Percentiles rank a stretch among this genome's conserved stretches.
Conservation (phyloP, 2,329 filamentous ascomycete species). For the Rhynchosporium secalis region DNA sequence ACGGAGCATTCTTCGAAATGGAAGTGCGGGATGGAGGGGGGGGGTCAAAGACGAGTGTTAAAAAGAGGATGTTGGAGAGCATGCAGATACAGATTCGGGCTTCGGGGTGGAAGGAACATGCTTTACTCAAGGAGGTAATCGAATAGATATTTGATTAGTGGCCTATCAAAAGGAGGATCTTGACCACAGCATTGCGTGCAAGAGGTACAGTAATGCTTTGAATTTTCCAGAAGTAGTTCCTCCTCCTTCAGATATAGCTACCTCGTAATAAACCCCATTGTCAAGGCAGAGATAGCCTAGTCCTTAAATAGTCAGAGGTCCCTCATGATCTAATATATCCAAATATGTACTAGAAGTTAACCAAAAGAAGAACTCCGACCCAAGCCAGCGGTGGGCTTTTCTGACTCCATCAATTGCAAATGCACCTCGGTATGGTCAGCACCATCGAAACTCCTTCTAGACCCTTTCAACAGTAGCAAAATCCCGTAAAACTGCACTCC, state of each 20-base stretch:
- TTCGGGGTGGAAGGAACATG: slow-evolving; percentile 36
- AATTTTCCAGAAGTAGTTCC: not conserved
- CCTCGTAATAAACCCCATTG: not conserved
- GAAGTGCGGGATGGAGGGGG: slow-evolving; percentile 56
- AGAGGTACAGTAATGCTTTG: not conserved
- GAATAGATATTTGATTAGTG: not conserved
- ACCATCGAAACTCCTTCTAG: too few species aligned
- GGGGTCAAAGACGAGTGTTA: slow-evolving; percentile 46
- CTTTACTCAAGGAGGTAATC: slow-evolving; percentile 31
- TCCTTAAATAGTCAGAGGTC: not conserved
- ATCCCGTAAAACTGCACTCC: too few species aligned
- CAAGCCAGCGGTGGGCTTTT: not conserved
- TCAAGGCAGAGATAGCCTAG: not conserved
- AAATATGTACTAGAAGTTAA: slow-evolving; percentile 14
- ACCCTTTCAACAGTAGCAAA: too few species aligned
- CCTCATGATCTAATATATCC: slow-evolving; percentile 1
- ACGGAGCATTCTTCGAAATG: slow-evolving; percentile 64
- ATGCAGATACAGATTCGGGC: slow-evolving; percentile 68
- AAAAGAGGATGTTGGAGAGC: slow-evolving; percentile 68
- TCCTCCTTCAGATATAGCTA: not conserved
- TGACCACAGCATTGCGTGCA: not conserved
- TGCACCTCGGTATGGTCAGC: slow-evolving; percentile 6
- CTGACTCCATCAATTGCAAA: slow-evolving; percentile 9
- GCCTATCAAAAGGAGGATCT: not conserved
- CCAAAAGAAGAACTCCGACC: slow-evolving; percentile 1